A percentile compares a stretch with the other conserved stretches of the same genome.
phyloP scores from a whole-genome alignment of 192 early-diverging fungal species.

The Coemansia aciculifera region DNA sequence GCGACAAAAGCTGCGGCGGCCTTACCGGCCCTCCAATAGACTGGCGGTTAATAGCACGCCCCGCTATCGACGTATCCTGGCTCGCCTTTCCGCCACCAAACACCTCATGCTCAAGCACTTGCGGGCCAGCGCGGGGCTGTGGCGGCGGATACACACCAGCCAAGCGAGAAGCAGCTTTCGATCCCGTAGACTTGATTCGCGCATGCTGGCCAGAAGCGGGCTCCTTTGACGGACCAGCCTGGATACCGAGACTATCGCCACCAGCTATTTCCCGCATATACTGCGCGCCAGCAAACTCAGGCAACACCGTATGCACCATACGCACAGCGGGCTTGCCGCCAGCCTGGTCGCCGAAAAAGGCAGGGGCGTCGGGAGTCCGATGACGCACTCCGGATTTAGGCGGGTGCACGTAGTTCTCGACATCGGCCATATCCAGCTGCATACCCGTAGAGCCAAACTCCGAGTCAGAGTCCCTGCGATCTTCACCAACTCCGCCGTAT shows the following conservation, averaged over 20 bases:
- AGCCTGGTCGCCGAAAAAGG: constrained; percentile 39
- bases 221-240: not conserved
- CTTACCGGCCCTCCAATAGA: not conserved
- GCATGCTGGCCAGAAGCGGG: not conserved
- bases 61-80: not conserved
- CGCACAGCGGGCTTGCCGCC: constrained; percentile 30
- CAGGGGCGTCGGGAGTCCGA: constrained; percentile 2
- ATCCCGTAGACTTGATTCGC: not conserved
- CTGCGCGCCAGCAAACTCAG: constrained; percentile 37
- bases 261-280: constrained; percentile 39
- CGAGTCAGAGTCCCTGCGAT: constrained; percentile 48
- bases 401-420: constrained; percentile 54
- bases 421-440: constrained; percentile 47
- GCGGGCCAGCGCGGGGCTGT: constrained; percentile 22
- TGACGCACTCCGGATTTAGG: constrained; percentile 3
- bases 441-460: constrained; percentile 30
- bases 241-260: not conserved
- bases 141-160: constrained; percentile 27
- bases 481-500: constrained; percentile 13
- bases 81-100: constrained; percentile 18
- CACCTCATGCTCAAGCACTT: constrained; percentile 48
- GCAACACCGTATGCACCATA: constrained; percentile 22
- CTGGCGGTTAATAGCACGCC: not conserved
- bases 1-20: constrained; percentile 16
- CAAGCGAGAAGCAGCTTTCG: not conserved